Percentiles rank a stretch among this genome's conserved stretches.
phyloP scores from a whole-genome alignment of 2,329 filamentous ascomycete genomes.

The Leptographium galeiforme region DNA sequence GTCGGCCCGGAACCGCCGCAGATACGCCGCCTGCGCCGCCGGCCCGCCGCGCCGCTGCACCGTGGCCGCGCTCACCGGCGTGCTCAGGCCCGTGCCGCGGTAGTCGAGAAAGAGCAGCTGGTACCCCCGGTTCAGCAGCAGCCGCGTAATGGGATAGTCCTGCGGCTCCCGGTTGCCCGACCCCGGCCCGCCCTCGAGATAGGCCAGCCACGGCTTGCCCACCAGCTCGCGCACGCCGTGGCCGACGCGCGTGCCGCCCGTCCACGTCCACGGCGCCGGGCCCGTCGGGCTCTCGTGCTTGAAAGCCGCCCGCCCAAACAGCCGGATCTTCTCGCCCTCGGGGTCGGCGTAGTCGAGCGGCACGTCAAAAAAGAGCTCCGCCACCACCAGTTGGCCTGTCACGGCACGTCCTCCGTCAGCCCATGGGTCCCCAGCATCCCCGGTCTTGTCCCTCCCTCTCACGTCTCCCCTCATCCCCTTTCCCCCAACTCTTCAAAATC shows the following conservation, averaged over 20 bases:
- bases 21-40: conserved; percentile 61
- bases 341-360: conserved; percentile 64
- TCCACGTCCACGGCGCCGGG: conserved; percentile 22
- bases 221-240: conserved; percentile 7
- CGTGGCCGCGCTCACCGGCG: conserved; percentile 61
- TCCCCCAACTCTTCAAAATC: no score
- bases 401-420: neutral
- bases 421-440: neutral
- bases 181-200: conserved; percentile 77
- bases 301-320: conserved; percentile 66
- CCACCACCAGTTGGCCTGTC: conserved; percentile 58
- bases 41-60: conserved; percentile 50
- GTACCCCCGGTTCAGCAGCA: conserved; percentile 66
- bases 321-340: conserved; percentile 44
- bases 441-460: no score
- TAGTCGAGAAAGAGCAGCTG: conserved; percentile 82
- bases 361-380: conserved; percentile 78
- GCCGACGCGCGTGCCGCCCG: conserved; percentile 15
- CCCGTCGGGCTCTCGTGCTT: conserved; percentile 51
- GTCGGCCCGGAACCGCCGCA: conserved; percentile 78
- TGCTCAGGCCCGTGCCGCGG: conserved; percentile 75
- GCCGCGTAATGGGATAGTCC: conserved; percentile 55
- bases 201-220: conserved; percentile 50
- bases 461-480: neutral
- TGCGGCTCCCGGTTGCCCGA: conserved; percentile 65